These are phyloP conservation scores for Aspergillus carlsbadensis DNA, from an alignment of 495 filamentous ascomycete species.

Conservation along the genomic window DNA sequence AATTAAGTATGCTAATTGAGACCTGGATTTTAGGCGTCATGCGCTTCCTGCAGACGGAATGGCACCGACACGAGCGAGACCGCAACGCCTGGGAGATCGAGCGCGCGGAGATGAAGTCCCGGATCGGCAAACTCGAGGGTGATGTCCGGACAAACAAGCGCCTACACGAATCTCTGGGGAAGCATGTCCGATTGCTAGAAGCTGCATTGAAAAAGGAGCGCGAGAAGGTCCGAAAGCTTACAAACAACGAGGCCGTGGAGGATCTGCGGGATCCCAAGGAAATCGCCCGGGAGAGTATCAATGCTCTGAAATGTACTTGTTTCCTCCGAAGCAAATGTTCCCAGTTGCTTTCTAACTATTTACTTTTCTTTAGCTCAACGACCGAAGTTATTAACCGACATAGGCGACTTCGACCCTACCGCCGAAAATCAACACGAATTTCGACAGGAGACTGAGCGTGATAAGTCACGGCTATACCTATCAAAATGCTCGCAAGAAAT, in stretches of 20 bases:
- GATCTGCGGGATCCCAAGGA: conserved; percentile 44
- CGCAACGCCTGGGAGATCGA: conserved; percentile 99
- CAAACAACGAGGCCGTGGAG: conserved; percentile 49
- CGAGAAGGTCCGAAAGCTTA: conserved; percentile 48
- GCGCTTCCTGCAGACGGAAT: conserved; percentile 98
- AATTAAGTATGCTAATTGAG: conserved; percentile 11
- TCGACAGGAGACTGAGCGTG: conserved; percentile 52
- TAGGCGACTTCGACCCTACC: conserved; percentile 40
- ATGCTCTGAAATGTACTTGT: conserved; percentile 39
- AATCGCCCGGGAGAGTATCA: conserved; percentile 42
- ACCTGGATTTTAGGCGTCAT: conserved; percentile 72
- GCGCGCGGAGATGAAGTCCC: conserved; percentile 96
- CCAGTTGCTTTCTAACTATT: conserved; percentile 9
- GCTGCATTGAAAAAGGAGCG: conserved; percentile 78
- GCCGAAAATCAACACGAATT: conserved; percentile 60
- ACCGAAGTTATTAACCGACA: conserved; percentile 37
- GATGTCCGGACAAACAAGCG: conserved; percentile 81
- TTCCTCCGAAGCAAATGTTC: not conserved
- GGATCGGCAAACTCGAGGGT: conserved; percentile 94
- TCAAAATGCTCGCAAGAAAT: conserved; percentile 56
- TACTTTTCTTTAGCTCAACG: conserved; percentile 32
- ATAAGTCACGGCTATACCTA: conserved; percentile 51
- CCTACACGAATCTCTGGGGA: conserved; percentile 80
- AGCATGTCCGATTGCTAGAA: conserved; percentile 89
- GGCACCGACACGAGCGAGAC: conserved; percentile 97